Evolutionary conservation across 2,329 filamentous ascomycete genomes (phyloP).

Genomic region (Spiromastix sp.): DNA sequence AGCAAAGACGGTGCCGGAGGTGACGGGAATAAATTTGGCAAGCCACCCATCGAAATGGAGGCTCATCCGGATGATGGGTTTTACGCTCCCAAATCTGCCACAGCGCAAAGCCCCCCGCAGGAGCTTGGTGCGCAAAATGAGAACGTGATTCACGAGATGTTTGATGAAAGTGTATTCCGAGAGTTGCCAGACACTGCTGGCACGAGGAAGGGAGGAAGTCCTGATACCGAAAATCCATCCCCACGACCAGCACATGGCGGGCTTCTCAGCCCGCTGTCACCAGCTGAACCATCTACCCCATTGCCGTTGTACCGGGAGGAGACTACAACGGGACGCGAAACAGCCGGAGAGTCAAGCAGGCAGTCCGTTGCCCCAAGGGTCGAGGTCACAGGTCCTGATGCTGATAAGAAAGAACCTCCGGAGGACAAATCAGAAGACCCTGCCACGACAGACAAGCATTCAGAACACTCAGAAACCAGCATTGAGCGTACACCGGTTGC

Average conservation of each 20-base stretch:
- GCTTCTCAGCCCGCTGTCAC: neutral
- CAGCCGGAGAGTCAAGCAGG: too few species aligned
- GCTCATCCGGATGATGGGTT: neutral
- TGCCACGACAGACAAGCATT: too few species aligned
- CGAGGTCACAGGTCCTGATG: too few species aligned
- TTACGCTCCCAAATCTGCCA: neutral
- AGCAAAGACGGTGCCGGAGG: neutral
- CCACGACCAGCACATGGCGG: too few species aligned
- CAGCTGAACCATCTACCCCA: neutral
- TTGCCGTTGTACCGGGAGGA: neutral
- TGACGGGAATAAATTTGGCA: too few species aligned
- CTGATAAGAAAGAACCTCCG: too few species aligned
- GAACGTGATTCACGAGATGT: neutral
- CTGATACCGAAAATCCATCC: neutral
- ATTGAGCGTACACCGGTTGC: too few species aligned
- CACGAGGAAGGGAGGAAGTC: neutral
- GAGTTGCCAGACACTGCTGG: neutral
- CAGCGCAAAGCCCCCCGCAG: neutral
- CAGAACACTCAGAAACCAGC: too few species aligned
- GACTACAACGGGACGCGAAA: too few species aligned
- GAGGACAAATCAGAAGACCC: too few species aligned
- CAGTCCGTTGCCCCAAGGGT: too few species aligned
- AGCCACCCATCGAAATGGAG: neutral
- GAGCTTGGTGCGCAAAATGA: neutral
- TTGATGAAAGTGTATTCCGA: neutral